phyloP scores from a whole-genome alignment of 2,329 filamentous ascomycete genomes.

The Ambrosiella cleistominuta region DNA sequence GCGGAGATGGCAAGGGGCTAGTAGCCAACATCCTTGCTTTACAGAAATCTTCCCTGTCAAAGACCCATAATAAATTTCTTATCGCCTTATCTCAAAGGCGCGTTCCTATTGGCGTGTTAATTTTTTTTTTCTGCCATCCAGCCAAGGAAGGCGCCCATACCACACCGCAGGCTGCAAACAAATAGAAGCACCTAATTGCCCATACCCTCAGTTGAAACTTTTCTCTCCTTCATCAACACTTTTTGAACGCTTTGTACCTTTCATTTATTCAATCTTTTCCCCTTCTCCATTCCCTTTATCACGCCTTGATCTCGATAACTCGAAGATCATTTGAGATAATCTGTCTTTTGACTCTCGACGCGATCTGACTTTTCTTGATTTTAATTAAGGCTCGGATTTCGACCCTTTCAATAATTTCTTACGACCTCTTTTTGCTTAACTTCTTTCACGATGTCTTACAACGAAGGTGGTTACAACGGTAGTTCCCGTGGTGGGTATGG shows the following conservation, averaged over 20 bases:
- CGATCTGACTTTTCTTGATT: conserved; percentile 1
- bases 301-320: conserved; percentile 6
- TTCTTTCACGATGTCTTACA: conserved; percentile 26
- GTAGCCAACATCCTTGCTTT: no score
- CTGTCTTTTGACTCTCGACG: conserved; percentile 6
- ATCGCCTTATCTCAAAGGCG: neutral
- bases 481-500: conserved; percentile 18
- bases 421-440: neutral
- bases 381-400: neutral
- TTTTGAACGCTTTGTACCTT: neutral
- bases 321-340: conserved; percentile 2
- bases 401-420: neutral
- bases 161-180: neutral
- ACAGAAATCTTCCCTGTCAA: neutral
- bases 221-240: conserved; percentile 6
- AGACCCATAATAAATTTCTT: neutral
- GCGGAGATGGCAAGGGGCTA: no score
- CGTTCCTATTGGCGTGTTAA: neutral
- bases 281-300: neutral
- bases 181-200: conserved; percentile 4
- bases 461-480: conserved; percentile 22
- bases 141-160: neutral
- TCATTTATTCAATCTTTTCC: conserved; percentile 3
- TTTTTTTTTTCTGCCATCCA: neutral
- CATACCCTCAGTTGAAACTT: conserved; percentile 12